These are phyloP conservation scores for Ustilago bromivora DNA, from an alignment of 1,284 basidiomycete species.

Conservation along the genomic window DNA sequence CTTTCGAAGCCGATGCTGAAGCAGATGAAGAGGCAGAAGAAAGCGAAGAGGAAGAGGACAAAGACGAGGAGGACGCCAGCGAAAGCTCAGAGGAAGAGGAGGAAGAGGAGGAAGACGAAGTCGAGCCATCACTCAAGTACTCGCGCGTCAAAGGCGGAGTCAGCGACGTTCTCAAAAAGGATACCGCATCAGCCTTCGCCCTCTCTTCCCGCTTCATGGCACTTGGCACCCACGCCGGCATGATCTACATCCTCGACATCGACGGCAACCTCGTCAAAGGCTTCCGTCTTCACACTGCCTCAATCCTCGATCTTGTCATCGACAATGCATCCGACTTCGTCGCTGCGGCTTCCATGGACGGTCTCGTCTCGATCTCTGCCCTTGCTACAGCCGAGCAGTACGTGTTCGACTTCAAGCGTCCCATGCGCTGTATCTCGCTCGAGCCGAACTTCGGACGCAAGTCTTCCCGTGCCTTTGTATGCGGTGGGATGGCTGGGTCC, in stretches of 20 bases:
- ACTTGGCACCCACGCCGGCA: constrained; percentile 89
- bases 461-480: constrained; percentile 85
- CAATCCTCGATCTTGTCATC: constrained; percentile 85
- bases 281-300: constrained; percentile 91
- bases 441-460: constrained; percentile 90
- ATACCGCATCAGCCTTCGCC: constrained; percentile 73
- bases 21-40: constrained; percentile 69
- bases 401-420: constrained; percentile 90
- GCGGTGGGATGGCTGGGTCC: constrained; percentile 90
- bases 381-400: constrained; percentile 83
- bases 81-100: constrained; percentile 18
- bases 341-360: constrained; percentile 92
- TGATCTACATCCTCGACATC: constrained; percentile 86
- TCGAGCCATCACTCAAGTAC: constrained; percentile 81
- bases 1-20: constrained; percentile 51
- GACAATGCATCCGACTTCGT: constrained; percentile 90
- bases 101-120: constrained; percentile 45
- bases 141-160: constrained; percentile 81
- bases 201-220: constrained; percentile 77
- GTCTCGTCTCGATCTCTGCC: constrained; percentile 89
- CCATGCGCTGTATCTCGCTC: constrained; percentile 87
- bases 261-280: constrained; percentile 86
- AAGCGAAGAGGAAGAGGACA: constrained; percentile 42
- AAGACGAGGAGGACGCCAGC: constrained; percentile 18
- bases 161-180: constrained; percentile 85